These are phyloP conservation scores for Monosporascus cannonballus DNA, from an alignment of 2,329 filamentous ascomycete genomes.

Conservation along the genomic window DNA sequence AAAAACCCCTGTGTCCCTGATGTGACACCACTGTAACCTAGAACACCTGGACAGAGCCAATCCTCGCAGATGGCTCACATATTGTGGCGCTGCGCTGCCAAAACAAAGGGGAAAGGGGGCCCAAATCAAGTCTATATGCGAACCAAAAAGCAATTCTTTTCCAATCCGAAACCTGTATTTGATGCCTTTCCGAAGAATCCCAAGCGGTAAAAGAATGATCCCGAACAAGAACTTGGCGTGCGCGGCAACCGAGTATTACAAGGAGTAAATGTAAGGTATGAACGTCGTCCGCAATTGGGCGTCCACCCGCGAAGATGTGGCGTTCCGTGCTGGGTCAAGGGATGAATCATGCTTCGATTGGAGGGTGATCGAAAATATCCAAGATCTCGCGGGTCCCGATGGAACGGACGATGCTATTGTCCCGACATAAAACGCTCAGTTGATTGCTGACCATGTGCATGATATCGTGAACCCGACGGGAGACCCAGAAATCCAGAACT, in stretches of 20 bases:
- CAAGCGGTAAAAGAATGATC: constrained; percentile 9
- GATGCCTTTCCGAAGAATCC: constrained; percentile 17
- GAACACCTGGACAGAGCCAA: constrained; percentile 6
- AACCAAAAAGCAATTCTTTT: constrained; percentile 19
- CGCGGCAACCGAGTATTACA: constrained; percentile 1
- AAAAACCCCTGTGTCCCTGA: not conserved
- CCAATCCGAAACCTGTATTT: constrained; percentile 24
- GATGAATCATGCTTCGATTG: not conserved
- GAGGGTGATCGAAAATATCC: not conserved
- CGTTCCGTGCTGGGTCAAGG: not conserved
- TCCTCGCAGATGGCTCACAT: constrained; percentile 18
- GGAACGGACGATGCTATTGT: constrained; percentile 1
- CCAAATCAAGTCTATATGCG: constrained; percentile 29
- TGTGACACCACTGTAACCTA: not conserved
- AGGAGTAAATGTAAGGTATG: constrained; percentile 2
- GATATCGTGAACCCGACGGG: constrained; percentile 5
- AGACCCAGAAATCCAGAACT: constrained; percentile 10
- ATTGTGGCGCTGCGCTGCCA: constrained; percentile 12
- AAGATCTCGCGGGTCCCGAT: not conserved
- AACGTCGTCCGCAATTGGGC: not conserved
- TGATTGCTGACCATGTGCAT: constrained; percentile 4
- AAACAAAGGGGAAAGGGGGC: constrained; percentile 17
- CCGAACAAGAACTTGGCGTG: constrained; percentile 5
- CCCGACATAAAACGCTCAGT: constrained; percentile 9
- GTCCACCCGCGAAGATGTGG: not conserved